phyloP scores from a whole-genome alignment of 805 yeast genomes.

The Starmerella floris region DNA sequence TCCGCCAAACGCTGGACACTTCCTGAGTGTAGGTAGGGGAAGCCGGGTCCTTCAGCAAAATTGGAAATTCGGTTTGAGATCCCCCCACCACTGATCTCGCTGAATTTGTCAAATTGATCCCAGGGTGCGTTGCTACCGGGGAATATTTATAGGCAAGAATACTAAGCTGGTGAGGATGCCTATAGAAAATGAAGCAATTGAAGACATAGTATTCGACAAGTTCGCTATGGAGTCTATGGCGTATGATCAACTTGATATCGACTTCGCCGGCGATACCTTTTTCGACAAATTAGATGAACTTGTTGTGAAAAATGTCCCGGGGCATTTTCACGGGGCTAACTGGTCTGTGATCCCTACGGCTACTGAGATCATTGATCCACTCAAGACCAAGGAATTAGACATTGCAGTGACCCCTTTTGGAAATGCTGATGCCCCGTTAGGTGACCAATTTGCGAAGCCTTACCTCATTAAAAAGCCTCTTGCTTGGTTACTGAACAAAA shows the following conservation, averaged over 20 bases:
- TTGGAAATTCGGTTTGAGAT: no score
- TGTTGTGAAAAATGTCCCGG: conserved; percentile 12
- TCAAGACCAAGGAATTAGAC: conserved; percentile 4
- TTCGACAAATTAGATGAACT: conserved; percentile 7
- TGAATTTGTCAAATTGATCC: no score
- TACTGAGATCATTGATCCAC: conserved; percentile 3
- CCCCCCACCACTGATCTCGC: no score
- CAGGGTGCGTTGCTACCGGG: no score
- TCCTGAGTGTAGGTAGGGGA: no score
- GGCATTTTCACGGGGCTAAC: conserved; percentile 4
- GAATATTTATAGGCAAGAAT: no score
- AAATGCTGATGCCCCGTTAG: conserved; percentile 30
- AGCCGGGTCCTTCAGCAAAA: no score
- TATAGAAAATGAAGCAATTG: neutral
- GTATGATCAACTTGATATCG: conserved; percentile 2
- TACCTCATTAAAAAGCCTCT: conserved; percentile 19
- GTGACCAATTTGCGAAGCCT: conserved; percentile 27
- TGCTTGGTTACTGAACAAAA: conserved; percentile 18
- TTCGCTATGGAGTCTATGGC: conserved; percentile 12
- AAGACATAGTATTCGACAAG: conserved; percentile 12
- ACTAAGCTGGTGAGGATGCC: no score
- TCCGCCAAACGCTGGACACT: no score
- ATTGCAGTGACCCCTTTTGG: conserved; percentile 29
- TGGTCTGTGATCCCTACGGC: conserved; percentile 2
- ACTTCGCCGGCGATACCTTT: neutral